Evolutionary conservation across 2,329 filamentous ascomycete genomes (phyloP), one percentile per base, ranked within the genome.

Genomic region (Cladosporium phlei): DNA sequence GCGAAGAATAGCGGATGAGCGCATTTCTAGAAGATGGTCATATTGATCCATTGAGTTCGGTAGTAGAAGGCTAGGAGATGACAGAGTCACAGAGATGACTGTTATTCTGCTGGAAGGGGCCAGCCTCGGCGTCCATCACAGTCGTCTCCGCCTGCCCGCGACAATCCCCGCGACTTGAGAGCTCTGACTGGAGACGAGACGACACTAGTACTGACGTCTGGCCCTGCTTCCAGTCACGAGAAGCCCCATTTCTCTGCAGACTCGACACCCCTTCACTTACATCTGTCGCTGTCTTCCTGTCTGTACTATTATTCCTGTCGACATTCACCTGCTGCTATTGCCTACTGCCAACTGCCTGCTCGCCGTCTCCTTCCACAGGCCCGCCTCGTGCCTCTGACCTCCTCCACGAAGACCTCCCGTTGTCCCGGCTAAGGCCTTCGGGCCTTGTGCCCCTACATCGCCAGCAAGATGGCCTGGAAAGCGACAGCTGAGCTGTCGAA

Each of bases 401-500:
- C 17, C 29, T 28, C 5, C 32, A 45, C 42, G 14, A 19, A 32
- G 22, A 17, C 32, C 42, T 21, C 21, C 17, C 30, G 16, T 19
- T 17, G 16, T 19, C 8, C 32, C 32, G 42, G 42, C 42, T 37
- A 37, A 45, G 42, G 42, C 42, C 42, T 45, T 45, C 32, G 42
- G 42, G 42, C 42, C 42, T 45, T 37, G 32, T 16, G 32, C 42
- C 42, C 20, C 28, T 12, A 16, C 16, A 25, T 14, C 12, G 16
- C 42, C 42, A 22, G 37, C 45, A 47, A 29, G 6, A 47, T 47
- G 45, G 30, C 21, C 29, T 97, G 91, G 91, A 95, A 85, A 75
- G 85, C 84, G 67, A 86, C 86, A 54, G 86, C 90, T 69, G 79
- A 81, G 73, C 72, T 97, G 82, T 93, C 95, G 88, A 86, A 93